Conservation (phyloP, 139 green algal genomes). For the Penium margaritaceum region DNA sequence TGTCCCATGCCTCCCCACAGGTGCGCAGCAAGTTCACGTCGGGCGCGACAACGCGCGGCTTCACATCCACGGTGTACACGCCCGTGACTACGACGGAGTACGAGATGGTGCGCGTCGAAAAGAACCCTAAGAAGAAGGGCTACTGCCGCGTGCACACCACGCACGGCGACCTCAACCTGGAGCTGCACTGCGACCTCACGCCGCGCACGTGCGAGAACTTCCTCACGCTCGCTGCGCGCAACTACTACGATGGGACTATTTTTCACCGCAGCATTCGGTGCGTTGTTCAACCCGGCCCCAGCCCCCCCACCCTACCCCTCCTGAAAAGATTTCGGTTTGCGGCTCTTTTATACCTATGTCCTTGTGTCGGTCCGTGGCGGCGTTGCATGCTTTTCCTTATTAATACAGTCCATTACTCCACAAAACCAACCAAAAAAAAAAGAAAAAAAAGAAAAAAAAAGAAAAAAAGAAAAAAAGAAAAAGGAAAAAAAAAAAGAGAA, state of each 20-base stretch:
- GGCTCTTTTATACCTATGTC: too few species aligned
- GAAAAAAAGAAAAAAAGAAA: too few species aligned
- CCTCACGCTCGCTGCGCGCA: slow-evolving; percentile 71
- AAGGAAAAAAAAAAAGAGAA: too few species aligned
- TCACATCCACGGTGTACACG: slow-evolving; percentile 73
- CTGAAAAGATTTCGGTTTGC: too few species aligned
- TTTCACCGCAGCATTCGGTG: slow-evolving; percentile 85
- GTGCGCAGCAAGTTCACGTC: slow-evolving; percentile 50
- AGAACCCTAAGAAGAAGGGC: slow-evolving; percentile 77
- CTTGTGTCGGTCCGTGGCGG: too few species aligned
- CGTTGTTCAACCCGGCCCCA: too few species aligned
- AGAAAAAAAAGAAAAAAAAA: too few species aligned
- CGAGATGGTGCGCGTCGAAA: slow-evolving; percentile 56
- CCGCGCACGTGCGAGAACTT: slow-evolving; percentile 94
- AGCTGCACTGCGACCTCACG: slow-evolving; percentile 46
- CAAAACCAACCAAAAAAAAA: too few species aligned
- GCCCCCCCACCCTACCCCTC: too few species aligned
- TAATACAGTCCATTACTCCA: too few species aligned
- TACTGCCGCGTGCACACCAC: slow-evolving; percentile 72
- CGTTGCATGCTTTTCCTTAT: too few species aligned
- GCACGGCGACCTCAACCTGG: slow-evolving; percentile 67
- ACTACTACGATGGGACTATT: slow-evolving; percentile 79
- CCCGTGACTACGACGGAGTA: slow-evolving; percentile 56
- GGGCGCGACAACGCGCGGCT: slow-evolving; percentile 52
- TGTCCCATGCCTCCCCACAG: too few species aligned